Base-by-base conservation (phyloP, 1,284 basidiomycete species). In the Gymnopus androsaceus region DNA sequence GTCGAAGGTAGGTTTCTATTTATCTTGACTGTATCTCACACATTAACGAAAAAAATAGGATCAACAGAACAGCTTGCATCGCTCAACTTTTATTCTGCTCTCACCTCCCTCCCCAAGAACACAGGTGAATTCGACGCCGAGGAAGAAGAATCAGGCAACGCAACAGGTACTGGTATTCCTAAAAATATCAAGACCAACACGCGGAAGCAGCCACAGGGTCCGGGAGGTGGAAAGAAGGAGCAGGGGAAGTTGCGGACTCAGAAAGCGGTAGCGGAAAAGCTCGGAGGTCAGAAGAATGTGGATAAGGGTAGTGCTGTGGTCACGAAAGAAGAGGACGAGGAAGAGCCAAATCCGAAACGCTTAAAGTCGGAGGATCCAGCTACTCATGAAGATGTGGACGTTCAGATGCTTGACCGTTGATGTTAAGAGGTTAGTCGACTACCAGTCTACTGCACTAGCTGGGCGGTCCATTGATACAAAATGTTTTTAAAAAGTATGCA, bases 71-170 rank as follows among this genome's bases (percentile, higher is more conserved):
- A 83, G 9, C 66, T 86, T 5, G 74, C 79, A 58, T 64, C 69
- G 2, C 72, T 90, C 2, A 82, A 87, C 51, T 70, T 90, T 2
- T 91, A 92, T 63, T 71, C 75, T 3, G 74, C 79, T 40, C 74
- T 92, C 17, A 69, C 72, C 0, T 73, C 79, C 14, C 72, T 91
- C 62, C 89, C 89, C 1, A 92, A 92, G 66, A 77, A 79, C 59
- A 68, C 72, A 21, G 78, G 82, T 28, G 73, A 76, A 57, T 75
- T 78, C 52, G 71, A 70, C n/a, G 73, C 73, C 63, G 69, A 69
- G 27, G 70, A 62, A 11, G 53, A 61, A 14, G 60, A 55, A 3
- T 46, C 31, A 3, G 53, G 57, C 7, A 65, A 55, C 30, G 53
- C 59, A 17, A 60, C 55, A 37, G 66, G 59, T 23, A 48, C 51